These are phyloP conservation scores for Keqinozyma sinolaborantium DNA, from an alignment of 1,139 yeast species.

Conservation along the genomic window DNA sequence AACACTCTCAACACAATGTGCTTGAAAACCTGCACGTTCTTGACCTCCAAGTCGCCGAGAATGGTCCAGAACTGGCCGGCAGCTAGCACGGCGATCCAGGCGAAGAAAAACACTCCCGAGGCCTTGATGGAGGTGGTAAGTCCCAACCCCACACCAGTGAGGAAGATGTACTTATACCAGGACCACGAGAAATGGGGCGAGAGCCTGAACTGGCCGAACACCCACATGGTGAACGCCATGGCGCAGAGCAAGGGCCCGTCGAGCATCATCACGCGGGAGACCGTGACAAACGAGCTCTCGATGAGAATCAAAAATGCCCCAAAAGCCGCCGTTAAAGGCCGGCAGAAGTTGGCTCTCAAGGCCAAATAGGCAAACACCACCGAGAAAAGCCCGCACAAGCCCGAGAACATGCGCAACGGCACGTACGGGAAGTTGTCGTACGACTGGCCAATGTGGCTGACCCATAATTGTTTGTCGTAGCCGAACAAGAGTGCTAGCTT, in stretches of 20 bases:
- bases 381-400: conserved; percentile 39
- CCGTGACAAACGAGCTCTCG: conserved; percentile 54
- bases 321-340: conserved; percentile 37
- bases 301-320: conserved; percentile 44
- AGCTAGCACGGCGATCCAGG: conserved; percentile 47
- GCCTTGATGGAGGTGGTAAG: conserved; percentile 48
- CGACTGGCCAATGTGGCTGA: conserved; percentile 27
- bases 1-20: conserved; percentile 29
- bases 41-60: conserved; percentile 52
- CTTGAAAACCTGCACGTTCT: conserved; percentile 23
- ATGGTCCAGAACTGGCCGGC: conserved; percentile 49
- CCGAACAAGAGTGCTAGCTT: conserved; percentile 36
- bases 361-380: conserved; percentile 46
- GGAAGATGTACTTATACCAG: conserved; percentile 44
- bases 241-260: conserved; percentile 51
- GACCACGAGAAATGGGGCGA: conserved; percentile 27
- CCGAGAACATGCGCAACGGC: conserved; percentile 31
- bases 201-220: conserved; percentile 40
- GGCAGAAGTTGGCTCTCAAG: conserved; percentile 45
- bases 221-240: conserved; percentile 37
- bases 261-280: conserved; percentile 46
- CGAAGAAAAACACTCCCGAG: conserved; percentile 50
- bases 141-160: conserved; percentile 53
- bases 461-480: conserved; percentile 43
- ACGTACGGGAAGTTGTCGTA: conserved; percentile 32